Conservation (phyloP, 257 asterid genomes). For the Lycium ferocissimum region DNA sequence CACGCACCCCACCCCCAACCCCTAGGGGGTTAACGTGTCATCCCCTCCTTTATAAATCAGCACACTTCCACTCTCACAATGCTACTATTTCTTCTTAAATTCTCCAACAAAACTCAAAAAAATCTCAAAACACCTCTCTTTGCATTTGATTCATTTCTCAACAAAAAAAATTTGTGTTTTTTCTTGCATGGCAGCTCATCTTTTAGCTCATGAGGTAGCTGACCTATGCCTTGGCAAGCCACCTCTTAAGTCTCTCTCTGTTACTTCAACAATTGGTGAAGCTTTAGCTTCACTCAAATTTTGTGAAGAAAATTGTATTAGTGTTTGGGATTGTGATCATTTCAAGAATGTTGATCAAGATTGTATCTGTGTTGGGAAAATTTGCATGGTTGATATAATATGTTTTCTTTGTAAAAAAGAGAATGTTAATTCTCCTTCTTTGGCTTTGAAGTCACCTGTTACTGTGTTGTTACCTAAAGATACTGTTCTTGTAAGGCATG, state of each 20-base stretch:
- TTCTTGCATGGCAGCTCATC: constrained; percentile 73
- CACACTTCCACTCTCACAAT: neutral
- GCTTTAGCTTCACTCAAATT: constrained; percentile 69
- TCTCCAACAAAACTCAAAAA: neutral
- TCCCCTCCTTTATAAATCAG: constrained; percentile 24
- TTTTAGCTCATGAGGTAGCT: constrained; percentile 69
- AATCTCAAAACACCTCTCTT: neutral
- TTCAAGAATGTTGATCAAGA: constrained; percentile 24
- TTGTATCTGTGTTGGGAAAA: constrained; percentile 35
- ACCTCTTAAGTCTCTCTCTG: constrained; percentile 70
- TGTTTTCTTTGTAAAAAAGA: constrained; percentile 68
- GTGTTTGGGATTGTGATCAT: constrained; percentile 86
- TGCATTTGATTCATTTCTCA: neutral
- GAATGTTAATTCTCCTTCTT: constrained; percentile 57
- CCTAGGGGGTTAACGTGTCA: constrained; percentile 8
- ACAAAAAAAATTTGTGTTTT: neutral
- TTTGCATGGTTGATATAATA: constrained; percentile 76
- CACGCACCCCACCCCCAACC: neutral
- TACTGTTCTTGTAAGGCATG: constrained; percentile 59
- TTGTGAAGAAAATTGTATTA: constrained; percentile 52
- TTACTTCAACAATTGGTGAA: constrained; percentile 63
- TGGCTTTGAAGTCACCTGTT: constrained; percentile 67
- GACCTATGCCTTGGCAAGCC: constrained; percentile 97
- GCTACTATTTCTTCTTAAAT: neutral
- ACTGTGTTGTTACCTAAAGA: constrained; percentile 56